Conservation (phyloP, 2,329 filamentous ascomycete species). For the Paracorniculantispora psalliotae region DNA sequence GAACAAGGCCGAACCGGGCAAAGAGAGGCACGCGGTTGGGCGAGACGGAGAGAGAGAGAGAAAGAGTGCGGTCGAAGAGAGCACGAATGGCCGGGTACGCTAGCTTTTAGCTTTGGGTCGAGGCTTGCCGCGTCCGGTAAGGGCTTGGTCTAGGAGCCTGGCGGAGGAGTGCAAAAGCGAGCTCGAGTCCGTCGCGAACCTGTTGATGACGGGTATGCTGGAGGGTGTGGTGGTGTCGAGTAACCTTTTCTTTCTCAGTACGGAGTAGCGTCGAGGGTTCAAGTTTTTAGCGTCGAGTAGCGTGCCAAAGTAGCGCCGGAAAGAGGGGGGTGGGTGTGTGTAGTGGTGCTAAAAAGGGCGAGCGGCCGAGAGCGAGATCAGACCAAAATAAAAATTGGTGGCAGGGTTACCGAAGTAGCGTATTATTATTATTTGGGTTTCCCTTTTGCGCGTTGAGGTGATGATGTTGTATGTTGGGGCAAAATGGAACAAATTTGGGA, state of each 20-base stretch:
- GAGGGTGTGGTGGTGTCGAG: too few relatives aligned
- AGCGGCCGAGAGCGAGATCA: constrained; percentile 6
- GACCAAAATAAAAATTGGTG: neutral
- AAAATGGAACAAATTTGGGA: neutral
- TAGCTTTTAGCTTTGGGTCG: constrained; percentile 13
- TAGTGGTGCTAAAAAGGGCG: neutral
- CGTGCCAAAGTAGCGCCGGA: constrained; percentile 6
- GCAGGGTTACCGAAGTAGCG: too few relatives aligned
- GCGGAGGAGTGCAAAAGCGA: too few relatives aligned
- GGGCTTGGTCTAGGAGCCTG: constrained; percentile 7
- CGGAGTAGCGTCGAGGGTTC: too few relatives aligned
- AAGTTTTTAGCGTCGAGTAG: neutral
- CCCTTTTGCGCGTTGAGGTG: too few relatives aligned
- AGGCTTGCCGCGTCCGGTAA: constrained; percentile 13
- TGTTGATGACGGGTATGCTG: too few relatives aligned
- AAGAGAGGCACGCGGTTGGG: too few relatives aligned
- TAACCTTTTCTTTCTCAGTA: too few relatives aligned
- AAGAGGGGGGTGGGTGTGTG: constrained; percentile 1
- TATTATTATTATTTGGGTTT: too few relatives aligned
- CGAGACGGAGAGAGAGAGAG: constrained; percentile 1
- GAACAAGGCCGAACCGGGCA: too few relatives aligned
- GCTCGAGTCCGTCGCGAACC: too few relatives aligned
- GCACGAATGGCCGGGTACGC: constrained; percentile 7
- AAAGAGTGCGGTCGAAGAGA: neutral
- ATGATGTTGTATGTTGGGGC: too few relatives aligned